A percentile compares a stretch with the other conserved stretches of the same genome.
Evolutionary conservation across 139 green algal genomes (phyloP).

Genomic region (Picochlorum sp.): DNA sequence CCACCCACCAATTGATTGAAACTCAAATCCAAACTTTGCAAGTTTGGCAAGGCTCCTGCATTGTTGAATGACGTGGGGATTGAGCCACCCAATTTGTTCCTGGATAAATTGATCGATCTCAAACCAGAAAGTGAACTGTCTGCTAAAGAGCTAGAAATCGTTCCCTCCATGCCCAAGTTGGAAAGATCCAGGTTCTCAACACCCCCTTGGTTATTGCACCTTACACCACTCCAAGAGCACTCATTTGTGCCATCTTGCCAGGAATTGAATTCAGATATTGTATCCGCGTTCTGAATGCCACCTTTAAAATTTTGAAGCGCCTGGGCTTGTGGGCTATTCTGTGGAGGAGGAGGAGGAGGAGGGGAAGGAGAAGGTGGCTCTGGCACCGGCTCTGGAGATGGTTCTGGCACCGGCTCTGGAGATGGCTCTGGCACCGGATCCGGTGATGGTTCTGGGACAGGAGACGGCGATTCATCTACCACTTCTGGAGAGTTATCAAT

Average conservation of each 20-base stretch:
- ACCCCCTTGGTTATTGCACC: background rate
- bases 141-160: background rate
- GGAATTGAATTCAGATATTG: background rate
- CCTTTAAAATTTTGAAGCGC: background rate
- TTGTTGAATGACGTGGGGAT: slow-evolving; percentile 7
- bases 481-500: too few species aligned
- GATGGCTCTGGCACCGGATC: background rate
- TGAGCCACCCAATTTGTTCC: background rate
- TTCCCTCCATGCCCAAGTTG: slow-evolving; percentile 3
- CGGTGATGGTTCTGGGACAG: background rate
- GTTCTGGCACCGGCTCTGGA: background rate
- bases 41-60: background rate
- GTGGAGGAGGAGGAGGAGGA: background rate
- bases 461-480: too few species aligned
- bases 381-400: background rate
- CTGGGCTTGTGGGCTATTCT: background rate
- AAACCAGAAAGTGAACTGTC: slow-evolving; percentile 1
- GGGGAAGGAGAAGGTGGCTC: background rate
- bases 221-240: background rate
- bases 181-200: background rate
- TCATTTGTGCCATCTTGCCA: background rate
- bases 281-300: background rate
- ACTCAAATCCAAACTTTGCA: slow-evolving; percentile 8
- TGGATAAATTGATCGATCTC: slow-evolving; percentile 1
- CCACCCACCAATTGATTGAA: background rate